Base-by-base conservation (phyloP, 1,284 basidiomycete species). In the Gastroboletus turbinatus region DNA sequence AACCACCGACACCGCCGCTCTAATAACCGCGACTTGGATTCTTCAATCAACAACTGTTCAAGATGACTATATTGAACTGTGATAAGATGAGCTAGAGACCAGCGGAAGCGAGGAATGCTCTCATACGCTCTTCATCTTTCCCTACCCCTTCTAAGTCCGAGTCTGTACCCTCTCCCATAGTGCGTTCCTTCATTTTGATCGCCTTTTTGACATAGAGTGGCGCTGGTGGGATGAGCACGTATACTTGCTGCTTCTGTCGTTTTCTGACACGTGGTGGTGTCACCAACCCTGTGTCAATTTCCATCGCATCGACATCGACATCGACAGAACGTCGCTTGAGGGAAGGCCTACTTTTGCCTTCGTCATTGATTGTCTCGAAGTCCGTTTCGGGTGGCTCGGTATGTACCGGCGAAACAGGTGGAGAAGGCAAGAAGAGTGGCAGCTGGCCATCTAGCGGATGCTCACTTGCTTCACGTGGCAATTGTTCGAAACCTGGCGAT, bases 1-100 rank as follows among this genome's bases (percentile, higher is more conserved):
- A 68, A 69, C 88, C 88, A 90, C 60, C 73, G 74, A 70, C 87
- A 90, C 14, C 64, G 72, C 36, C 73, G 69, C 57, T 76, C 74
- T 54, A 73, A 73, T 50, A 87, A 61, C 57, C 82, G 73, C 13
- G 75, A 76, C 57, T 73, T 78, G 54, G 82, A 75, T 53, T 79
- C 66, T 55, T 72, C 64, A 55, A 82, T 68, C 38, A 76, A 74
- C 43, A 74, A 67, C 55, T 66, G 70, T 61, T 80, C 78, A 61
- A 68, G 58, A 54, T 53, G 59, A 69, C 53, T 67, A 60, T 71
- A 70, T 55, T 66, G 70, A 64, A 78, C 79, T 82, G 67, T 54
- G 54, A 63, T 61, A 65, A 50, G 49, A 68, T 70, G 69, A 73
- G 72, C 69, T 68, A 71, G 43, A 48, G 21, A 57, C 60, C 59